Evolutionary conservation across 805 yeast genomes (phyloP).

Genomic region (Candida tallmaniae): DNA sequence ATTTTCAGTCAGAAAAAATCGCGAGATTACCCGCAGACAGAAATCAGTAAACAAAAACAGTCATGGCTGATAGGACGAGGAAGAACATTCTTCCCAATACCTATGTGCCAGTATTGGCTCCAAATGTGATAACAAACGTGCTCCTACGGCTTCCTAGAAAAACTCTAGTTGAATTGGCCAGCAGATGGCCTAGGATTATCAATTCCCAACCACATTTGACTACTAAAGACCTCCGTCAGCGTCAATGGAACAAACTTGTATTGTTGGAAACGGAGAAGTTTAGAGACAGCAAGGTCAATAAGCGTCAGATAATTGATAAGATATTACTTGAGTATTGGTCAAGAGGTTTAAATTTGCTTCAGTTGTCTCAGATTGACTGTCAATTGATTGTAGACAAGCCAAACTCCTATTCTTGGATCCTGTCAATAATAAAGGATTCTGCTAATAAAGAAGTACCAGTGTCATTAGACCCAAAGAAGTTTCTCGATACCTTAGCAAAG

Average conservation of each 20-base stretch:
- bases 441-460: conserved; percentile 23
- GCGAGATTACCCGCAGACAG: background rate
- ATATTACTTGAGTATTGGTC: conserved; percentile 50
- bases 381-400: conserved; percentile 61
- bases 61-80: conserved; percentile 1
- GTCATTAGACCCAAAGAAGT: conserved; percentile 47
- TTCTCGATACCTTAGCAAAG: conserved; percentile 44
- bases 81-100: conserved; percentile 34
- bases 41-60: background rate
- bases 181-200: conserved; percentile 31
- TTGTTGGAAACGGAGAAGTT: conserved; percentile 11
- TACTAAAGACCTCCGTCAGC: conserved; percentile 14
- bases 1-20: background rate
- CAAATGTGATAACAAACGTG: conserved; percentile 16
- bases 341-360: conserved; percentile 56
- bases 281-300: conserved; percentile 12
- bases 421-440: conserved; percentile 42
- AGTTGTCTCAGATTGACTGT: conserved; percentile 67
- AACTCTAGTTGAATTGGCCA: conserved; percentile 27
- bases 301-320: conserved; percentile 36
- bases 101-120: conserved; percentile 30
- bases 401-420: conserved; percentile 40
- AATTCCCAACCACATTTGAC: conserved; percentile 23
- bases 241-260: conserved; percentile 18
- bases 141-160: conserved; percentile 27